Conservation (phyloP, 2,329 filamentous ascomycete species). For the Emmonsiellopsis sp. region DNA sequence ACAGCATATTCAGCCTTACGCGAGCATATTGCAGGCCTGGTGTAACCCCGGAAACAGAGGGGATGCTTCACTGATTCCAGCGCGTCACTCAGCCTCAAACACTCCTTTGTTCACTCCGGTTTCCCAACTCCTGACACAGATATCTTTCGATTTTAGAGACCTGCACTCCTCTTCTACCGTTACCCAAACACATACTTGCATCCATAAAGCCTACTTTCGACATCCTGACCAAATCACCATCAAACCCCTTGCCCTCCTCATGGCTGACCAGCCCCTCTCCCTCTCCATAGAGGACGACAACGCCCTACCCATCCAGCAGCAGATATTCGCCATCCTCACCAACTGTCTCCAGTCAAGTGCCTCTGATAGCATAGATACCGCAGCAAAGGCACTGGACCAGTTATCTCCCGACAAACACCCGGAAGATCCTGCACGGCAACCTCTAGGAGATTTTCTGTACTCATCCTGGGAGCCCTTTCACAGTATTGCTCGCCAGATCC, state of each 20-base stretch:
- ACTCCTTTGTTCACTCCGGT: too few relatives aligned
- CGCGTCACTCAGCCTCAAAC: too few relatives aligned
- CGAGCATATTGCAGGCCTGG: too few relatives aligned
- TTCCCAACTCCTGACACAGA: too few relatives aligned
- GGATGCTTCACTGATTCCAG: too few relatives aligned
- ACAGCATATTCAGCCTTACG: too few relatives aligned
- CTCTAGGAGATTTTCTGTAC: neutral
- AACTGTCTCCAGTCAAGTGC: neutral
- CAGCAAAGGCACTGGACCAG: neutral
- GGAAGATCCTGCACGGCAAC: neutral
- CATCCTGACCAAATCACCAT: neutral
- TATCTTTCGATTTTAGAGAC: too few relatives aligned
- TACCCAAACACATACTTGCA: too few relatives aligned
- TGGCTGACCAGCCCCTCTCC: neutral
- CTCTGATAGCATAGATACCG: neutral
- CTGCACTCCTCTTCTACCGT: too few relatives aligned
- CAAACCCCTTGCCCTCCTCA: neutral
- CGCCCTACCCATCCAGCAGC: neutral
- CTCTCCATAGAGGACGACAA: neutral
- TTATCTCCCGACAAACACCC: neutral
- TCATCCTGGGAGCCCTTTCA: conserved; percentile 4
- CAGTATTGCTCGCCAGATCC: neutral
- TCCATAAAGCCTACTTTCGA: too few relatives aligned
- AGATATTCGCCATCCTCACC: neutral
- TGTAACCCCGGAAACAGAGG: too few relatives aligned